Evolutionary conservation across 2,329 filamentous ascomycete genomes (phyloP).

Genomic region (Septoria linicola): DNA sequence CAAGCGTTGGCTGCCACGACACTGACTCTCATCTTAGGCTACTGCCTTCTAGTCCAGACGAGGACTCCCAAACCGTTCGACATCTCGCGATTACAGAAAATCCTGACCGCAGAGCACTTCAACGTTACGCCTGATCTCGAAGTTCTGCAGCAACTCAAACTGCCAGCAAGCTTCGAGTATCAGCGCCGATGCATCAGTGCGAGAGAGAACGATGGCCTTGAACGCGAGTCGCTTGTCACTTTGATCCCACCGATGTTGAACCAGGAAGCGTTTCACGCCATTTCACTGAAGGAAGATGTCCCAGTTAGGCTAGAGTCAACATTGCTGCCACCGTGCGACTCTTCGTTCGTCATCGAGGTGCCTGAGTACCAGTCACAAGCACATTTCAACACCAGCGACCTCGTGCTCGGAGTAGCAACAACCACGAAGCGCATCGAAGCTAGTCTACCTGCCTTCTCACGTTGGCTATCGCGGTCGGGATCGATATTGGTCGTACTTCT

Average conservation of each 20-base stretch:
- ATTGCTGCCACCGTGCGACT: slow-evolving; percentile 25
- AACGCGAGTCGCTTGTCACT: slow-evolving; percentile 21
- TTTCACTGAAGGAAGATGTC: too few relatives aligned
- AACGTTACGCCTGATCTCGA: slow-evolving; percentile 26
- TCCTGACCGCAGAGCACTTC: slow-evolving; percentile 8
- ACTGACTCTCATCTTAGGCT: slow-evolving; percentile 22
- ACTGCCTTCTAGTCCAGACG: slow-evolving; percentile 19
- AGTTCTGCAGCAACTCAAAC: slow-evolving; percentile 23
- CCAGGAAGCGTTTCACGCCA: too few relatives aligned
- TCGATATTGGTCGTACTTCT: slow-evolving; percentile 30
- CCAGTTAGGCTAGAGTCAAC: too few relatives aligned
- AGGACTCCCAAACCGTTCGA: slow-evolving; percentile 4
- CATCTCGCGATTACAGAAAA: slow-evolving; percentile 13
- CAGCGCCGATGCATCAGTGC: slow-evolving; percentile 25
- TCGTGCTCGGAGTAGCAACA: slow-evolving; percentile 32
- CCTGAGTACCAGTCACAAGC: slow-evolving; percentile 22
- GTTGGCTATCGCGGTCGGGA: slow-evolving; percentile 31
- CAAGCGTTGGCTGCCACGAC: slow-evolving; percentile 19
- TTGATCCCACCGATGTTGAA: slow-evolving; percentile 12
- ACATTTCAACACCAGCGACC: slow-evolving; percentile 19
- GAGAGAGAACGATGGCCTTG: slow-evolving; percentile 17
- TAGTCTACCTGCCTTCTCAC: slow-evolving; percentile 28
- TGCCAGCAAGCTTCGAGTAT: slow-evolving; percentile 22
- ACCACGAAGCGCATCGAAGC: slow-evolving; percentile 25
- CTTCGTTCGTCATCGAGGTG: slow-evolving; percentile 20